A percentile compares a stretch with the other conserved stretches of the same genome.
Evolutionary conservation across 1,284 basidiomycete genomes (phyloP).

Genomic region (Irpex rosettiformis): DNA sequence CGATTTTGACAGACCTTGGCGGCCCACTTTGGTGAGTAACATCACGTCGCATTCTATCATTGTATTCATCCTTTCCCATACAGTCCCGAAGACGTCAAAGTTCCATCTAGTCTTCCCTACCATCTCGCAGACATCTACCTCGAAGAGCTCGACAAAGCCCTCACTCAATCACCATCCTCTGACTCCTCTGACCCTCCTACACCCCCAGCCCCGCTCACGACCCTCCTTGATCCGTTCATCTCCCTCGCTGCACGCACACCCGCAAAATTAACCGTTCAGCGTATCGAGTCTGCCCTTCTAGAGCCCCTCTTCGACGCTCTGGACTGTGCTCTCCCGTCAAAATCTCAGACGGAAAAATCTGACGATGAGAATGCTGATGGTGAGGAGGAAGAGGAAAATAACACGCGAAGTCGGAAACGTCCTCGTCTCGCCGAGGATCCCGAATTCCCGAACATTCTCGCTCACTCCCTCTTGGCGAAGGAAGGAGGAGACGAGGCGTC

Average conservation of each 20-base stretch:
- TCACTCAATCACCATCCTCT: conserved; percentile 18
- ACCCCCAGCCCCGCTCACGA: conserved; percentile 56
- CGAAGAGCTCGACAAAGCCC: conserved; percentile 83
- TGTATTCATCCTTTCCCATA: conserved; percentile 6
- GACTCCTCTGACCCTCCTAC: conserved; percentile 19
- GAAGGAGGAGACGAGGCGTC: conserved; percentile 37
- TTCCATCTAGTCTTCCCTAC: conserved; percentile 79
- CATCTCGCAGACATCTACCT: conserved; percentile 91
- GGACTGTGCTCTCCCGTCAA: conserved; percentile 40
- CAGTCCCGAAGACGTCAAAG: conserved; percentile 70
- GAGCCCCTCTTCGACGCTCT: conserved; percentile 44
- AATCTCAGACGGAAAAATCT: neutral
- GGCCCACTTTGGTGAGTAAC: conserved; percentile 73
- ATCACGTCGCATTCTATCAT: neutral
- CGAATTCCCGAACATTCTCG: conserved; percentile 39
- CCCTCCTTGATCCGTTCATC: conserved; percentile 68
- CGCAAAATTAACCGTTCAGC: conserved; percentile 60
- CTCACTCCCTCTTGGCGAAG: conserved; percentile 46
- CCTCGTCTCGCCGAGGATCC: conserved; percentile 31
- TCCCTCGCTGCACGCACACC: conserved; percentile 63
- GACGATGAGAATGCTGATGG: conserved; percentile 12
- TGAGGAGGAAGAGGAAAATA: conserved; percentile 32
- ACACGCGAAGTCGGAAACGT: conserved; percentile 36
- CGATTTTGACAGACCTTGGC: conserved; percentile 57
- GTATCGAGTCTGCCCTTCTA: conserved; percentile 63